Conservation (phyloP, 1,284 basidiomycete species). For the Irpex sp. region DNA sequence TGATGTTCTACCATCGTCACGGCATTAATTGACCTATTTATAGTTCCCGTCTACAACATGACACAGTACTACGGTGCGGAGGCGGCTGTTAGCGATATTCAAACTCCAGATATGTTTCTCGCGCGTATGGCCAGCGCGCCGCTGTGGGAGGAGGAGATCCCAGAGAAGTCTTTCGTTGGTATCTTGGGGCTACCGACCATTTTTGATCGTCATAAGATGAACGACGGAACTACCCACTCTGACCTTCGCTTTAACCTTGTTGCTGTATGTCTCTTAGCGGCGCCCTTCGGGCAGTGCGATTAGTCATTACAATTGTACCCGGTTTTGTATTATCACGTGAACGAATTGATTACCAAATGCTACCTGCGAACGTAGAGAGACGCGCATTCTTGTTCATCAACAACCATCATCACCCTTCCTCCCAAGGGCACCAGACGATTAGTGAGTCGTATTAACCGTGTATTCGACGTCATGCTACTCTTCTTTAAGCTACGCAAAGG, state of each 20-base stretch:
- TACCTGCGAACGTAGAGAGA: too few relatives aligned
- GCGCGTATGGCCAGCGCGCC: neutral
- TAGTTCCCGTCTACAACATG: neutral
- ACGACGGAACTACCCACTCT: neutral
- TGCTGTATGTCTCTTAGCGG: neutral
- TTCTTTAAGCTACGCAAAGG: too few relatives aligned
- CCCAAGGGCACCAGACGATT: too few relatives aligned
- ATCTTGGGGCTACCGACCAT: neutral
- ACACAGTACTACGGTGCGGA: neutral
- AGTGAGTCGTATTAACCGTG: too few relatives aligned
- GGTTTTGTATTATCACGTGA: too few relatives aligned
- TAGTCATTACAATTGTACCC: too few relatives aligned
- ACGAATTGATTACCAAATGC: too few relatives aligned
- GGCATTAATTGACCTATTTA: too few relatives aligned
- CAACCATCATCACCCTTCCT: too few relatives aligned
- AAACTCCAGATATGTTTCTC: neutral
- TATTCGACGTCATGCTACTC: too few relatives aligned
- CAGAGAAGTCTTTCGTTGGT: neutral
- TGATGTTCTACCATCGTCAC: too few relatives aligned
- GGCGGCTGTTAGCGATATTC: neutral
- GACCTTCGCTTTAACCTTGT: neutral
- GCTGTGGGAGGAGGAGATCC: neutral
- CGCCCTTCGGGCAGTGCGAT: neutral
- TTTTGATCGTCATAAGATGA: neutral
- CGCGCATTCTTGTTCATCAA: too few relatives aligned